Conservation (phyloP, 2,329 filamentous ascomycete species). For the Onygenales sp. region DNA sequence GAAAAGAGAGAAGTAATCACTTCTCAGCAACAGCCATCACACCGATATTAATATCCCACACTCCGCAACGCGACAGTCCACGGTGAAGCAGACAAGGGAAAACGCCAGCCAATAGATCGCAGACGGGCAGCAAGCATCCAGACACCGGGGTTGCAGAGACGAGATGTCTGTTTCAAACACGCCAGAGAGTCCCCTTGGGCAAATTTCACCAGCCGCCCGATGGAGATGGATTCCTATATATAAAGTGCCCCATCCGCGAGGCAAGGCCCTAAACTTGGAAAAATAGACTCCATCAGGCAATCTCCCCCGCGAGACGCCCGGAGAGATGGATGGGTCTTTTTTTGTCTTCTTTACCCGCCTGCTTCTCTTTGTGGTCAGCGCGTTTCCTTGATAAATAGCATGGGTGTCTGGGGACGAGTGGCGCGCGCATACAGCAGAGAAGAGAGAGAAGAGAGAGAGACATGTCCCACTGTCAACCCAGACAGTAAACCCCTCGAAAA, state of each 20-base stretch:
- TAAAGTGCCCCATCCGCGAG: neutral
- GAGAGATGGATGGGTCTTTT: neutral
- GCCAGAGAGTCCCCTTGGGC: neutral
- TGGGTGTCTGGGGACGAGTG: no score
- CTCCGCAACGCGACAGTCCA: neutral
- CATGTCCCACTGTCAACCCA: no score
- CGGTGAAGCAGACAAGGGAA: neutral
- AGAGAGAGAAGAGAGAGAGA: no score
- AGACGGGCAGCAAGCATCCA: neutral
- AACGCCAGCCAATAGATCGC: neutral
- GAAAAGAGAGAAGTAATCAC: neutral
- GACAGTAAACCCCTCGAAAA: no score
- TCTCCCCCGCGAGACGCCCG: no score
- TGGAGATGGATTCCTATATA: neutral
- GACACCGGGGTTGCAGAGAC: neutral
- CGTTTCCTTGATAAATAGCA: no score
- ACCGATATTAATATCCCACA: no score
- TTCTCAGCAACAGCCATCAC: neutral
- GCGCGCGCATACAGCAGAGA: no score
- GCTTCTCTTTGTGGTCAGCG: no score
- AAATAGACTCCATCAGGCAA: neutral
- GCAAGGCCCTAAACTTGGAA: neutral
- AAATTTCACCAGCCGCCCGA: constrained; percentile 1
- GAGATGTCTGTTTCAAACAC: neutral
- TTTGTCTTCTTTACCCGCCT: no score